Base-by-base conservation (phyloP, 2,329 filamentous ascomycete species). In the Fusarium domesticum region DNA sequence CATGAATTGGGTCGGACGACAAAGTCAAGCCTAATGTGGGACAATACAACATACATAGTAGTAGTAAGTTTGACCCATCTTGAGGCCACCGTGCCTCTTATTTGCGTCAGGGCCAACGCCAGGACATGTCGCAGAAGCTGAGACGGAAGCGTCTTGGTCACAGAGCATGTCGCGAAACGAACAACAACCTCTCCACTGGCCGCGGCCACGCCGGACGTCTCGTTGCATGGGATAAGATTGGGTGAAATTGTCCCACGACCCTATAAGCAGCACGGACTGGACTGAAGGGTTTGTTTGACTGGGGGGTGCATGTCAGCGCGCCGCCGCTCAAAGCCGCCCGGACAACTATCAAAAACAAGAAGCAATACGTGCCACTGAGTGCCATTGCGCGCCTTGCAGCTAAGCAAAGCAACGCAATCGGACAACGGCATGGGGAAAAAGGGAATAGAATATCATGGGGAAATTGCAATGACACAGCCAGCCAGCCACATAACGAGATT, bases 221-320 rank as follows among this genome's bases (percentile, higher is more conserved):
- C 83, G 81, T 64, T 92, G 82, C 83, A 97, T 90, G 35, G 73
- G 74, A 73, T 96, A 92, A 38, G 81, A 74, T 61, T 78, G 82
- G 48, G 77, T 75, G 70, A 96, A 96, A 72, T 96, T 96, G 72
- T 96, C 91, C 92, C 92, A 97, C 52, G 90, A 96, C 51, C 92
- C 92, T 58, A 93, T 76, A 35, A 96, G 77, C 62, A 87, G 83
- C 54, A 96, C 87, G 35, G 84, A 85, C 51, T 77, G 75, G 51
- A 83, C 76, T 39, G 78, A 75, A 52, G 78, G 75, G 56, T 77
- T 66, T 42, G 81, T 83, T 69, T 79, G 75, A 61, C 81, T 85
- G 63, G 44, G 56, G 58, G 49, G 52, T 58, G 51, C 56, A 49
- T 50, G 55, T 61, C 49, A 60, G 52, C 57, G 51, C 47, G 23